Evolutionary conservation across 352 stramenopile species (phyloP), one percentile per base, ranked within the genome.

Genomic region (Pythium aristosporum): DNA sequence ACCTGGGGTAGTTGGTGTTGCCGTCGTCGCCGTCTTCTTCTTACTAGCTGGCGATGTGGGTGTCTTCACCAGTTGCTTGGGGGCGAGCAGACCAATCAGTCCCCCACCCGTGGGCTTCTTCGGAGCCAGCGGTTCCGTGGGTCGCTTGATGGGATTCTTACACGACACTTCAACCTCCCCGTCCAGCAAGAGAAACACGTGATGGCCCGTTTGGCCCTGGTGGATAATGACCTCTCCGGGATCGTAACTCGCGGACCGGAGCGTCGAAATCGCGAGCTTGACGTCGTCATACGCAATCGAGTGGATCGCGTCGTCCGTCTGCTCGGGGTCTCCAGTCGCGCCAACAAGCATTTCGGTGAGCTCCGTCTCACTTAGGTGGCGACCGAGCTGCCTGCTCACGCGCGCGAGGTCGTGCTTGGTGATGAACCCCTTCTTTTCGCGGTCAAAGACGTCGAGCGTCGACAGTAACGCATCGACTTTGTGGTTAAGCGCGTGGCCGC

Each of bases 341-440:
- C 82, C 81, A 2, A 88, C 80, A n/a, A 94, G 78, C 85, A 94
- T 94, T 48, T 94, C 85, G 51, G 87, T 89, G 41, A 92, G 66
- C 51, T 92, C 85, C n/a, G 65, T 79, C 23, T 92, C 85, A 41
- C 75, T 91, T 65, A 92, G 75, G 8, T 78, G 72, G 12, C 82
- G 86, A 48, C 83, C 85, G 28, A 94, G 82, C 56, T 81, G 79
- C 65, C 85, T 74, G 23, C 80, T 87, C 36, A 92, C 85, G 28
- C 85, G 81, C 13, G 77, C 80, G 49, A 94, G 74, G n/a, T 94
- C 85, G 1, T 69, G 79, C 60, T 85, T 88, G 0, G 82, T 88
- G 54, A 94, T 94, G 59, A 91, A 94, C 3, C 85, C 85, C 50
- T 94, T 94, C 43, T 77, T 73, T 39, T 92, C 83, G 37, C 79